A percentile compares a stretch with the other conserved stretches of the same genome.
Evolutionary conservation across 1,284 basidiomycete species (phyloP).

Genomic region (Cystobasidiaceae sp.): DNA sequence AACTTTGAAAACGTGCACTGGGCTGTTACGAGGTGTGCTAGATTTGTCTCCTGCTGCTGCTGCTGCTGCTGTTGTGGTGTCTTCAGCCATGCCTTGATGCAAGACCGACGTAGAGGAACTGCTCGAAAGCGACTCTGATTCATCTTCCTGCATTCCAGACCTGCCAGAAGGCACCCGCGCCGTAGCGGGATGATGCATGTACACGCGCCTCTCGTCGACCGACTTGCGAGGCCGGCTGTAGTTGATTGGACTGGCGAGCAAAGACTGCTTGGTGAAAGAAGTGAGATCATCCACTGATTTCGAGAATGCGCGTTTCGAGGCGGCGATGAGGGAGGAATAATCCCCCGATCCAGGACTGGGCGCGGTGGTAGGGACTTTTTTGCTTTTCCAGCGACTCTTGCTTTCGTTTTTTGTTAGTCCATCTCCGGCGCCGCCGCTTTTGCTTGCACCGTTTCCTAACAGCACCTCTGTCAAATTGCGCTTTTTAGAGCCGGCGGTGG

Average conservation of each 20-base stretch:
- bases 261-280: slow-evolving; percentile 6
- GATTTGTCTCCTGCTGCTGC: too few relatives aligned
- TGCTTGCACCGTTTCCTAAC: too few relatives aligned
- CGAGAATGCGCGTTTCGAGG: slow-evolving; percentile 19
- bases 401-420: not conserved
- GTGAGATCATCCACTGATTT: slow-evolving; percentile 26
- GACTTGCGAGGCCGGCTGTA: slow-evolving; percentile 16
- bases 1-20: not conserved
- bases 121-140: not conserved
- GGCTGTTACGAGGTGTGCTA: too few relatives aligned
- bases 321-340: slow-evolving; percentile 14
- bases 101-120: not conserved
- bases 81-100: too few relatives aligned
- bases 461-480: too few relatives aligned
- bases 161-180: not conserved
- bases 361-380: not conserved
- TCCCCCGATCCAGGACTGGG: not conserved
- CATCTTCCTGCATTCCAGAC: not conserved
- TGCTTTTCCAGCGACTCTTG: not conserved
- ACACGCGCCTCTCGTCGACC: slow-evolving; percentile 12
- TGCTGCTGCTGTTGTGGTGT: not conserved
- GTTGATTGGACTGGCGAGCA: not conserved
- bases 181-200: not conserved
- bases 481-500: too few relatives aligned
- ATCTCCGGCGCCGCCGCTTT: too few relatives aligned